phyloP scores from a whole-genome alignment of 31 red algal genomes.

The Bonnemaisonia californica region DNA sequence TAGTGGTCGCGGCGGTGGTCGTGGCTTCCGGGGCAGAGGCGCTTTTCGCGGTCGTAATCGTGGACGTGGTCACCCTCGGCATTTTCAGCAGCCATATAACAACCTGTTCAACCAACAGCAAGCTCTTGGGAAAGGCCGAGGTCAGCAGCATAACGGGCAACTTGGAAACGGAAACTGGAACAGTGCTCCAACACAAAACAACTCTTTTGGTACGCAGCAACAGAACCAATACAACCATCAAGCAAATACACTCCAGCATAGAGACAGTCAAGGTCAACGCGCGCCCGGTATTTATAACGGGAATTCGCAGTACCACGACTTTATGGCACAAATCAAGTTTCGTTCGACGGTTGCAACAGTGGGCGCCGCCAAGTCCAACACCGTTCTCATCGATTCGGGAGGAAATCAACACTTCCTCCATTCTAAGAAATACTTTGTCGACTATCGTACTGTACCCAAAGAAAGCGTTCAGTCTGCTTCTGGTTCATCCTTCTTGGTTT shows the following conservation, averaged over 20 bases:
- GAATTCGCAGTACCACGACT: not conserved
- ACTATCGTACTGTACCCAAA: no score
- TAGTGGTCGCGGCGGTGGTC: slow-evolving; percentile 12
- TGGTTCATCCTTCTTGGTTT: no score
- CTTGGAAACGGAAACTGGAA: no score
- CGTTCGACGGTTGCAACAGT: not conserved
- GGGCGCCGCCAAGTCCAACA: not conserved
- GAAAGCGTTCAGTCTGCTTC: no score
- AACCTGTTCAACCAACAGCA: no score
- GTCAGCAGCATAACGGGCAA: no score
- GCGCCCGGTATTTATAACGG: not conserved
- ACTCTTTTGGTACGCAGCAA: not conserved
- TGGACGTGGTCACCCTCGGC: no score
- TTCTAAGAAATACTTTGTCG: not conserved
- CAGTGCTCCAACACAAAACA: no score
- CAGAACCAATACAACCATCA: not conserved
- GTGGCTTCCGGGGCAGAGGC: not conserved
- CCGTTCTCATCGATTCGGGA: not conserved
- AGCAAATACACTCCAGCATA: not conserved
- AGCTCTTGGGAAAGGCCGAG: no score
- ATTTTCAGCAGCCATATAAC: no score
- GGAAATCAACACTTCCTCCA: not conserved
- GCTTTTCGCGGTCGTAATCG: not conserved
- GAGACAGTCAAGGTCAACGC: not conserved
- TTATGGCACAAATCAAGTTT: not conserved